Evolutionary conservation across 306 rosid genomes (phyloP), one percentile per base, ranked within the genome.

Genomic region (Vigna mungo): DNA sequence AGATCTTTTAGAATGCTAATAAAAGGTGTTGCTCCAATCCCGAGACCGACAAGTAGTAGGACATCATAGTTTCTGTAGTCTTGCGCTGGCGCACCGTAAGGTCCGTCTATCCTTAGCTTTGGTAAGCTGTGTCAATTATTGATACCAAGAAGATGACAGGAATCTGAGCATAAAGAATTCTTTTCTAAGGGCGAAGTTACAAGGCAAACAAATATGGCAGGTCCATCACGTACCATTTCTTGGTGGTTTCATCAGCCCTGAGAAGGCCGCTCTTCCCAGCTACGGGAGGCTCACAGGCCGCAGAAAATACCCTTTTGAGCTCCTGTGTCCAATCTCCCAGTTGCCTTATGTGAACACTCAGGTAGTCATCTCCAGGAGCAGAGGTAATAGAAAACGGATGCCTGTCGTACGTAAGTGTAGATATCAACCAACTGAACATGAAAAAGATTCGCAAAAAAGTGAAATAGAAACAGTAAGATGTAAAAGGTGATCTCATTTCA

Each of bases 61-160:
- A 94, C 98, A 82, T 94, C 97, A 80, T 94, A 94, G 21, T 94
- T 89, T 44, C 62, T 71, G 61, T 92, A 94, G 73, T 94, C 97
- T 79, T 94, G 97, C 44, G 98, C 98, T 2, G 98, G 94, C 5
- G 98, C 98, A 47, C 98, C 98, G 37, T 94, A 94, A 80, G 98
- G 97, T 68, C 98, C 98, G 58, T 94, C 98, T 52, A 94, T 94
- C 72, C 87, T 84, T 20, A 93, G 91, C 90, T 91, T 93, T 18
- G 98, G 98, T 75, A 93, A 79, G 81, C 98, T 93, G 87, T 78
- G 54, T 61, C 67, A 62, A 44, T 58, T 41, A 30, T 46, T 39
- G 12, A 74, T 53, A 76, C 44, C 60, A 65, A 72, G 32, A 70
- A 58, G 21, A 56, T 74, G 30, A 62, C 27, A n/a, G 82, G 21